A percentile compares a stretch with the other conserved stretches of the same genome.
These are phyloP conservation scores for Penicillium sp. DNA, from an alignment of 2,329 filamentous ascomycete genomes.

Conservation along the genomic window DNA sequence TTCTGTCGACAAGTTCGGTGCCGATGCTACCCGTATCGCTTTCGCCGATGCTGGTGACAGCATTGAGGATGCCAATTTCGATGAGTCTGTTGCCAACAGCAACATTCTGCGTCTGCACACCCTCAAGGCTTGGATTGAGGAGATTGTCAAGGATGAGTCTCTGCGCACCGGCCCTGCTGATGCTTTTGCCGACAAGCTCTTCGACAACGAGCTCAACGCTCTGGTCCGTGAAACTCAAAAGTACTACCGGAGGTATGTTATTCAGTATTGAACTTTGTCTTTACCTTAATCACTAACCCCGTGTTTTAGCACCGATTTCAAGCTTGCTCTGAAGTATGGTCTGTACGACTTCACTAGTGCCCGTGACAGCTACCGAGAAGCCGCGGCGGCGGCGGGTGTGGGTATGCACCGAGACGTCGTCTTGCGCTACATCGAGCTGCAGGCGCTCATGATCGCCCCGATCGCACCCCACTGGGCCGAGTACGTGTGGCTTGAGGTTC, in stretches of 20 bases:
- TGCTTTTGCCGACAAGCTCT: constrained; percentile 79
- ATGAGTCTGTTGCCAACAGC: constrained; percentile 88
- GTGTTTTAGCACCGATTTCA: constrained; percentile 62
- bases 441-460: constrained; percentile 73
- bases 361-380: constrained; percentile 85
- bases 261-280: not conserved
- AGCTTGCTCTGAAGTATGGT: constrained; percentile 76
- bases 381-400: constrained; percentile 67
- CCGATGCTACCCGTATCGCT: constrained; percentile 84
- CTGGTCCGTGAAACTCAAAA: constrained; percentile 71
- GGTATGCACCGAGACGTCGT: constrained; percentile 82
- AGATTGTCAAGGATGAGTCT: constrained; percentile 66
- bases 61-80: constrained; percentile 94
- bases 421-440: constrained; percentile 75
- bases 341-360: constrained; percentile 89
- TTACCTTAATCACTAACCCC: constrained; percentile 13
- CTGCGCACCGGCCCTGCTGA: constrained; percentile 72
- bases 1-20: constrained; percentile 84
- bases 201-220: constrained; percentile 86
- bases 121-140: constrained; percentile 87
- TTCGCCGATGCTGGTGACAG: constrained; percentile 92
- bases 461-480: constrained; percentile 93
- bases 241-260: constrained; percentile 65
- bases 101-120: constrained; percentile 80
- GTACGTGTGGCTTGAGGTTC: constrained; percentile 87